Evolutionary conservation across 352 stramenopile genomes (phyloP).

Genomic region (Pythium folliculosum): DNA sequence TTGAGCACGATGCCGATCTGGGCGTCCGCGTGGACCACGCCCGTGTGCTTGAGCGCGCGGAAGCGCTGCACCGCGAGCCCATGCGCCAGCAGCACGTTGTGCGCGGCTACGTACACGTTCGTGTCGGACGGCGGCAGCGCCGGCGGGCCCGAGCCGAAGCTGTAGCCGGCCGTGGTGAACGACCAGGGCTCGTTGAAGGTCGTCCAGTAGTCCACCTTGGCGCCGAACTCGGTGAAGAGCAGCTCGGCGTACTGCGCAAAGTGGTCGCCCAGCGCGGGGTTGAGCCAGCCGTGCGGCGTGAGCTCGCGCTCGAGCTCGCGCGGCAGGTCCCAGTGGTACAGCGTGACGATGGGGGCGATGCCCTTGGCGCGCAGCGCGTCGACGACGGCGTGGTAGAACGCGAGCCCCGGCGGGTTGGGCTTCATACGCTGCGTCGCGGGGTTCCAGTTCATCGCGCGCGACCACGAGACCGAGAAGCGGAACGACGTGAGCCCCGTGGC

Average conservation of each 20-base stretch:
- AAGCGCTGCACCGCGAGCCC: slow-evolving; percentile 84
- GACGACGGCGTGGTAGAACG: slow-evolving; percentile 93
- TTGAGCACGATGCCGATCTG: slow-evolving; percentile 93
- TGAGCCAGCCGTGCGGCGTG: slow-evolving; percentile 51
- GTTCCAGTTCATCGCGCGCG: slow-evolving; percentile 86
- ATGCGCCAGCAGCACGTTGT: slow-evolving; percentile 93
- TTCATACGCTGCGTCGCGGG: slow-evolving; percentile 41
- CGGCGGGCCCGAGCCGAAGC: slow-evolving; percentile 50
- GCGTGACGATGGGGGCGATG: slow-evolving; percentile 90
- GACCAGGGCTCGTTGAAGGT: slow-evolving; percentile 95
- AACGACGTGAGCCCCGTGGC: slow-evolving; percentile 90
- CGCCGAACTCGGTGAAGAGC: slow-evolving; percentile 90
- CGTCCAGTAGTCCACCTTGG: slow-evolving; percentile 93
- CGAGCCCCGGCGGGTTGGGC: slow-evolving; percentile 86
- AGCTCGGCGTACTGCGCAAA: slow-evolving; percentile 90
- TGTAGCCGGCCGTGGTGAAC: slow-evolving; percentile 87
- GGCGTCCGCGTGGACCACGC: slow-evolving; percentile 44
- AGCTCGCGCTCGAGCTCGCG: slow-evolving; percentile 80
- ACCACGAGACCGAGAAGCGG: slow-evolving; percentile 93
- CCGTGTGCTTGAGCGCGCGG: slow-evolving; percentile 56
- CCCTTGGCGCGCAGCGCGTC: slow-evolving; percentile 69
- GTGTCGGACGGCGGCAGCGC: slow-evolving; percentile 36
- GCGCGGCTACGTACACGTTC: slow-evolving; percentile 58
- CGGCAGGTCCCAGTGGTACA: slow-evolving; percentile 97
- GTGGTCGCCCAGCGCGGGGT: slow-evolving; percentile 32